phyloP scores from a whole-genome alignment of 2,329 filamentous ascomycete species.

The Penicillium sp. region DNA sequence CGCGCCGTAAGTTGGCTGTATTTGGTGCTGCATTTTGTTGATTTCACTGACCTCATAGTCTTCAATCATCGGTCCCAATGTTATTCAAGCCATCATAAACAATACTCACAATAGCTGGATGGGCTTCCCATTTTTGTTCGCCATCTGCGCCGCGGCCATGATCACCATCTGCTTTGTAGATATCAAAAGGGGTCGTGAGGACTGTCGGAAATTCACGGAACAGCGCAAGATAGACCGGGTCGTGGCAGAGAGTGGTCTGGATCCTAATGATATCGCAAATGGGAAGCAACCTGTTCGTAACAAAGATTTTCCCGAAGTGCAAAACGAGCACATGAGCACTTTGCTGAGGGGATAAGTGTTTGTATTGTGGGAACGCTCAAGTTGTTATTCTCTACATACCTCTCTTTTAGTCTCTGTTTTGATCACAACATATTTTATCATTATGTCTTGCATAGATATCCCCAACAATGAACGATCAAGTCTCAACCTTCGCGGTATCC shows the following conservation, averaged over 20 bases:
- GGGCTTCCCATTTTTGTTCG: constrained; percentile 45
- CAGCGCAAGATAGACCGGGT: constrained; percentile 32
- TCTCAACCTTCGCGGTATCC: constrained; percentile 5
- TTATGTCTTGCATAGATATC: not conserved
- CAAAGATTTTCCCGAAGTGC: not conserved
- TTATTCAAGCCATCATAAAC: constrained; percentile 46
- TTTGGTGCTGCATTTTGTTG: not conserved
- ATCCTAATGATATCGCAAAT: constrained; percentile 17
- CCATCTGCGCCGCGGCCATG: constrained; percentile 38
- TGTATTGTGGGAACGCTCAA: not conserved
- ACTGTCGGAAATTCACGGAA: constrained; percentile 39
- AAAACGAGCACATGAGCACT: not conserved
- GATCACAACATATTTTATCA: not conserved
- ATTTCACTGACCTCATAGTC: constrained; percentile 29
- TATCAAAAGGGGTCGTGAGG: constrained; percentile 42
- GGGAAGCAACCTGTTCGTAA: constrained; percentile 2
- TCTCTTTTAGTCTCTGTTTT: not conserved
- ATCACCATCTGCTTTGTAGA: constrained; percentile 42
- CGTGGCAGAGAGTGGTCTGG: constrained; percentile 25
- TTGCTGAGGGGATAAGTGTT: not conserved
- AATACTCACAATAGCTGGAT: constrained; percentile 44
- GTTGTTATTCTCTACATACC: not conserved
- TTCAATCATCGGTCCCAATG: constrained; percentile 45
- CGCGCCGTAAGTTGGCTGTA: constrained; percentile 35
- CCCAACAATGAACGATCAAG: not conserved